These are phyloP conservation scores for Eucalyptus cloeziana DNA, from an alignment of 345 rosid genomes.

Conservation along the genomic window DNA sequence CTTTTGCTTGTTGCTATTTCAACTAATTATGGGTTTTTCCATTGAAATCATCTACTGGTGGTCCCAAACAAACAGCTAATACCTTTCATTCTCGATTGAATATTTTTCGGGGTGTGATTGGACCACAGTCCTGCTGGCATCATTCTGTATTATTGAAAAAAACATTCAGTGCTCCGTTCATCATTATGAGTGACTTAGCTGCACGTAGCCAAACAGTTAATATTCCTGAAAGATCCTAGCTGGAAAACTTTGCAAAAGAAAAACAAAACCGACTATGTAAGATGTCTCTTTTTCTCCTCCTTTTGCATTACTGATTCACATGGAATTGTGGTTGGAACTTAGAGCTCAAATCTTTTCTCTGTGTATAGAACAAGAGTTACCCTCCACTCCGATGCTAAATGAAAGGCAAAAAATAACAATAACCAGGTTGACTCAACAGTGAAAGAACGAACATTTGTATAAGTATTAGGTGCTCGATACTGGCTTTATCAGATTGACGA, in stretches of 20 bases:
- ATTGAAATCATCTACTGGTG: slow-evolving; percentile 1
- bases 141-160: neutral
- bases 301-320: neutral
- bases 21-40: neutral
- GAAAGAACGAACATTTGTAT: neutral
- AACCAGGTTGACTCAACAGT: neutral
- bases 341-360: neutral
- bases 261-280: neutral
- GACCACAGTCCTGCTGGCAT: slow-evolving; percentile 14
- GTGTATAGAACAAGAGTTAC: neutral
- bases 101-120: neutral
- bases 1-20: neutral
- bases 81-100: neutral
- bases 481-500: neutral
- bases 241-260: neutral
- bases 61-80: neutral
- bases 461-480: neutral
- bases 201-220: neutral
- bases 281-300: neutral
- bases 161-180: neutral
- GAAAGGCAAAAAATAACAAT: neutral
- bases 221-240: neutral
- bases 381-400: neutral
- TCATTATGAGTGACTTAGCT: neutral
- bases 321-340: neutral